These are phyloP conservation scores for Remersonia thermophila DNA, from an alignment of 2,329 filamentous ascomycete species.

Conservation along the genomic window DNA sequence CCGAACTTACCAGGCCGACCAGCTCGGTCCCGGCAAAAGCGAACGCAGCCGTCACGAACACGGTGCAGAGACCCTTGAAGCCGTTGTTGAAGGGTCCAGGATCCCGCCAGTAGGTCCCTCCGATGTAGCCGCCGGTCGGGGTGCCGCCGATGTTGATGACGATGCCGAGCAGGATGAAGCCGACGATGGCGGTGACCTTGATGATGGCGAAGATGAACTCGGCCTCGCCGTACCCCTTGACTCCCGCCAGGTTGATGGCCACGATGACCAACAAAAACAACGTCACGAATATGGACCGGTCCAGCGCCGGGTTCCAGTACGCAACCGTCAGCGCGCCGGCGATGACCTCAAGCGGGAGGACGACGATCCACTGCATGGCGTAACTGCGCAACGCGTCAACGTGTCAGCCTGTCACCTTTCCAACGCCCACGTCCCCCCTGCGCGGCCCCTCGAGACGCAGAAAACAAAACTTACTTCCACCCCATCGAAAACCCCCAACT, in stretches of 20 bases:
- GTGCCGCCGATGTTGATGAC: slow-evolving; percentile 38
- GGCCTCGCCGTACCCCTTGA: slow-evolving; percentile 44
- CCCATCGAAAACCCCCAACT: slow-evolving; percentile 42
- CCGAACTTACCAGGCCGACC: slow-evolving; percentile 47
- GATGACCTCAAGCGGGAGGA: slow-evolving; percentile 36
- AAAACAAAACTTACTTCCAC: slow-evolving; percentile 34
- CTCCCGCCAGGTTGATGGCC: slow-evolving; percentile 43
- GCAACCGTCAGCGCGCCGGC: slow-evolving; percentile 35
- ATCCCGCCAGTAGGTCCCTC: slow-evolving; percentile 37
- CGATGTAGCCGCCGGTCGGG: slow-evolving; percentile 38
- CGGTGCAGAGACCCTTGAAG: slow-evolving; percentile 61
- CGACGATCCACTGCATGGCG: slow-evolving; percentile 35
- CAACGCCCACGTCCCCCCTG: neutral
- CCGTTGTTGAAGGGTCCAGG: slow-evolving; percentile 54
- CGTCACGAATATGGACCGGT: slow-evolving; percentile 38
- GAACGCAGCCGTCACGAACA: slow-evolving; percentile 63
- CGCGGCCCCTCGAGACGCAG: slow-evolving; percentile 16
- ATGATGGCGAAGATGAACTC: slow-evolving; percentile 47
- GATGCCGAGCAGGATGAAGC: slow-evolving; percentile 19
- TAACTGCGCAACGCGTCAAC: no score
- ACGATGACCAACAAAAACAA: slow-evolving; percentile 42
- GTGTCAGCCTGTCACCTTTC: neutral
- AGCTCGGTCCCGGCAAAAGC: slow-evolving; percentile 62
- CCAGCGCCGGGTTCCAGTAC: slow-evolving; percentile 33
- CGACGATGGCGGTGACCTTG: slow-evolving; percentile 37